Evolutionary conservation across 2,329 filamentous ascomycete species (phyloP), one percentile per base, ranked within the genome.

Genomic region (Ophiostoma himal-ulmi): DNA sequence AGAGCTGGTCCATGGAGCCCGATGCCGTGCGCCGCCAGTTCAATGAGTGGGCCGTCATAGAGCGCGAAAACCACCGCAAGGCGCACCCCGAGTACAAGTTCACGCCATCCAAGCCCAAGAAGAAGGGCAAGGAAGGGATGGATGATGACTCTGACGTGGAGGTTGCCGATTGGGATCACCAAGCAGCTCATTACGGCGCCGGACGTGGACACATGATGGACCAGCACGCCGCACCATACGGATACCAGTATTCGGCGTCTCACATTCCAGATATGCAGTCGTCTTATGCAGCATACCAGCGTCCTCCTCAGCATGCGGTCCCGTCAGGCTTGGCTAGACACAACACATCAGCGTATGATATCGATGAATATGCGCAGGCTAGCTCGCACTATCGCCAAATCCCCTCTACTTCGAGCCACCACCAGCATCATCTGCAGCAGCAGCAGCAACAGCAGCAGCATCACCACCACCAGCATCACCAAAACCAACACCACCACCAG

Each of bases 11-110:
- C 5, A 80, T 93, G 75, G 95, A 98, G 78, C 85, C 91, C 0
- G 81, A 87, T n/a, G 83, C 87, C 62, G 79, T 97, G 71, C 88
- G 90, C 70, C 86, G 89, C 26, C 85, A 90, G 75, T 99, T 93
- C 82, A 92, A 91, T 77, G 83, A 88, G 20, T 89, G 92, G 82
- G 92, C 95, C 30, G 88, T 87, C 75, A 84, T 91, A 26, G 95
- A 98, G 80, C 87, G 93, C 64, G 85, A 89, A 75, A 96, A 96
- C 79, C 94, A 98, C 78, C 87, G 91, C 70, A 85, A 86, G 69
- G 93, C 94, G 2, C 93, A 96, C 75, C 95, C 95, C 0, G 88
- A 88, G 60, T 99, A 98, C 83, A 98, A 96, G 80, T 99, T 98
- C 81, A 91, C 91, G 1, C 94, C 94, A 1, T 89, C 90, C 75